Base-by-base conservation (phyloP, 495 filamentous ascomycete species). In the Neurospora cerealis region DNA sequence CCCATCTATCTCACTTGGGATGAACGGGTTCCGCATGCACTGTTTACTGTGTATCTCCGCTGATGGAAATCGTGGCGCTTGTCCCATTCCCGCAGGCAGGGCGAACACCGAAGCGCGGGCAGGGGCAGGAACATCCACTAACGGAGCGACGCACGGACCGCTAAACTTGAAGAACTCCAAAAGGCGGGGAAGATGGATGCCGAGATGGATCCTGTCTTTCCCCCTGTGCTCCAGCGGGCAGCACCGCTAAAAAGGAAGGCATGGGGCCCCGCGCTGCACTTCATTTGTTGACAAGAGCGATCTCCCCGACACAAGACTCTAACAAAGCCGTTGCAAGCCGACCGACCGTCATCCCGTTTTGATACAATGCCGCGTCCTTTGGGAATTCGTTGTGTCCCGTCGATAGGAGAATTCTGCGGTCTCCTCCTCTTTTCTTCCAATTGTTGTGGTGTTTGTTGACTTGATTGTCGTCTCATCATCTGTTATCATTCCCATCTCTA, bases 261-360 rank as follows among this genome's bases (percentile, higher is more conserved):
- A 44, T 42, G 69, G 32, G 72, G 69, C 41, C 37, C 54, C 73
- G 28, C 44, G 36, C 60, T 54, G 40, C 24, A 44, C 24, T 62
- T 62, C 48, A 37, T 28, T 70, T 15, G 66, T 32, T 62, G 28
- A 62, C 54, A 62, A 48, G n/a, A 48, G 46, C n/a, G 44, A 48
- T 24, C 46, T 28, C 46, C 73, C 24, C 24, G 69, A 24, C 10
- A 38, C 10, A 38, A 24, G n/a, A 17, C 54, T 36, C 42, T 19
- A 48, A 38, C 76, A 80, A 80, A 80, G 79, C 79, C 79, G 79
- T 70, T 70, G 79, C 76, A 80, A 80, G 77, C 79, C 79, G 78
- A 36, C 38, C 42, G 32, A 41, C 71, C 78, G 69, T 74, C 70
- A 75, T 74, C 34, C 72, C 72, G 54, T 34, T 34, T 62, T 17